phyloP scores from a whole-genome alignment of 257 asterid genomes.

The Forsythia suspensa region DNA sequence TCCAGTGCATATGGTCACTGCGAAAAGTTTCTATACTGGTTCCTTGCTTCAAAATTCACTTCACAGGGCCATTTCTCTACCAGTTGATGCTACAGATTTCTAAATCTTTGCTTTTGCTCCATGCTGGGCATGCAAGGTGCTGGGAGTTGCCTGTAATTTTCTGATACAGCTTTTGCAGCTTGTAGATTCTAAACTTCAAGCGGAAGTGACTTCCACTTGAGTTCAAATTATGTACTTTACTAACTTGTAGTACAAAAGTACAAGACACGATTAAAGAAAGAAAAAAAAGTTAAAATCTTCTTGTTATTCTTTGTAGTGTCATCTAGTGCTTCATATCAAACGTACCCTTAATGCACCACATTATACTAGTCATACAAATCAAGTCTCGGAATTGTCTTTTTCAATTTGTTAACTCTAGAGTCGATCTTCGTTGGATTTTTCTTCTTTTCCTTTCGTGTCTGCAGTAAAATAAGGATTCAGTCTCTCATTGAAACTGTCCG shows the following conservation, averaged over 20 bases:
- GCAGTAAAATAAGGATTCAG: too few species aligned
- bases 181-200: conserved; percentile 34
- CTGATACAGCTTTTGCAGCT: conserved; percentile 20
- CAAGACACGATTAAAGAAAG: conserved; percentile 9
- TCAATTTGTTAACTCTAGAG: not conserved
- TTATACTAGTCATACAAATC: not conserved
- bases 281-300: conserved; percentile 6
- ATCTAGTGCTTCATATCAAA: not conserved
- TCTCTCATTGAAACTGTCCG: too few species aligned
- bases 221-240: conserved; percentile 35
- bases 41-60: conserved; percentile 48
- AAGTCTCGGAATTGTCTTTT: not conserved
- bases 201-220: conserved; percentile 20
- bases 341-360: not conserved
- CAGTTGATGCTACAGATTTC: conserved; percentile 69
- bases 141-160: conserved; percentile 1
- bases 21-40: conserved; percentile 50
- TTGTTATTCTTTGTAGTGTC: not conserved
- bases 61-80: conserved; percentile 64
- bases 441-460: too few species aligned
- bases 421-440: not conserved
- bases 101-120: conserved; percentile 18
- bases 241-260: conserved; percentile 1
- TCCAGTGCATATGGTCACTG: conserved; percentile 55
- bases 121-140: not conserved